These are phyloP conservation scores for Fusarium circinatum DNA, from an alignment of 2,329 filamentous ascomycete species.

Conservation along the genomic window DNA sequence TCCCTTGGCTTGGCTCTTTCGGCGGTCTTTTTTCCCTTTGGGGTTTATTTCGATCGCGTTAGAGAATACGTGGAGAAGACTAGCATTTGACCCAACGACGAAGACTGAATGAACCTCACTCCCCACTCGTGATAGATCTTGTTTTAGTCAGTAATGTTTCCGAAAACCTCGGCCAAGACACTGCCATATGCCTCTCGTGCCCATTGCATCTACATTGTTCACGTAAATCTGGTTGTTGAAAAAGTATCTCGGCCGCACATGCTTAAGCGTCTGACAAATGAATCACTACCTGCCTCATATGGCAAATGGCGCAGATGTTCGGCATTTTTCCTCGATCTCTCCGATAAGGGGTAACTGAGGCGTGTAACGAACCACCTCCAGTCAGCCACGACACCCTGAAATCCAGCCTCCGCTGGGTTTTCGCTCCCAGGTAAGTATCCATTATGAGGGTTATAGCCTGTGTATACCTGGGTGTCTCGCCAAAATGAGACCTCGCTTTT, in stretches of 20 bases:
- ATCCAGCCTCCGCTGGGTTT: neutral
- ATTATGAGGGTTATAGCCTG: neutral
- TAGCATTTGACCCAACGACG: neutral
- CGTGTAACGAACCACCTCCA: neutral
- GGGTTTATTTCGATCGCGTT: neutral
- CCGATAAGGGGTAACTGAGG: neutral
- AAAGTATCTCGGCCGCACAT: constrained; percentile 1
- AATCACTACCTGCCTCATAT: constrained; percentile 9
- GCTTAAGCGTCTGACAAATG: neutral
- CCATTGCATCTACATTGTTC: neutral
- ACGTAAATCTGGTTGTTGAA: neutral
- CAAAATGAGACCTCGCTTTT: neutral
- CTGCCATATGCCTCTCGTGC: neutral
- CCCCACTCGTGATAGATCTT: constrained; percentile 14
- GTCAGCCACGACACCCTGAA: neutral
- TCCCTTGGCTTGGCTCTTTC: neutral
- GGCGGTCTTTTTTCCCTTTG: neutral
- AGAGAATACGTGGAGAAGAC: constrained; percentile 1
- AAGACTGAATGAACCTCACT: neutral
- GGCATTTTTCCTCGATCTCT: neutral
- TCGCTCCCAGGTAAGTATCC: neutral
- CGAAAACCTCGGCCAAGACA: constrained; percentile 14
- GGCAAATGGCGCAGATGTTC: neutral
- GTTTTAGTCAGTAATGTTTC: constrained; percentile 8
- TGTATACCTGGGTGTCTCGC: neutral